phyloP scores from a whole-genome alignment of 1,284 basidiomycete species.

The Athelia psychrophila region DNA sequence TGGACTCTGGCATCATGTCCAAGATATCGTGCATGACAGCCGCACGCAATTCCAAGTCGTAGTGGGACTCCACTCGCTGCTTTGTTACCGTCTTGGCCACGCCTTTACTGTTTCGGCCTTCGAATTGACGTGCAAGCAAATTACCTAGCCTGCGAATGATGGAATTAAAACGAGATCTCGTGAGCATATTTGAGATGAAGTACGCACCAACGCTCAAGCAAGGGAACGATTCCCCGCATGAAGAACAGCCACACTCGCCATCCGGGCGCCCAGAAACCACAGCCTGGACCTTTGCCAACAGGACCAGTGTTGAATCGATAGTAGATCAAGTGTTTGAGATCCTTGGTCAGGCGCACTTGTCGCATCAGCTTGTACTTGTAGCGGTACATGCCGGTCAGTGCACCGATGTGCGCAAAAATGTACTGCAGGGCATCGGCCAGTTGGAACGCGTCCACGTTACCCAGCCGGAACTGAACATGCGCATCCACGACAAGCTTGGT shows the following conservation, averaged over 20 bases:
- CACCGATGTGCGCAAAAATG: constrained; percentile 96
- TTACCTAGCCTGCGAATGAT: constrained; percentile 78
- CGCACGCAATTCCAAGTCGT: constrained; percentile 95
- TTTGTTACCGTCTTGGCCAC: constrained; percentile 97
- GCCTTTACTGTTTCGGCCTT: constrained; percentile 96
- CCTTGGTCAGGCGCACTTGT: constrained; percentile 99
- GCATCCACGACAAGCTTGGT: constrained; percentile 99
- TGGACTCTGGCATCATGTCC: constrained; percentile 98
- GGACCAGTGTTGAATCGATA: constrained; percentile 99
- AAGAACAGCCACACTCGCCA: constrained; percentile 99
- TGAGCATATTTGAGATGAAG: not conserved
- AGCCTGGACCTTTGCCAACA: constrained; percentile 98
- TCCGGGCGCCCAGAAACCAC: constrained; percentile 99
- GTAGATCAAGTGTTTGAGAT: constrained; percentile 96
- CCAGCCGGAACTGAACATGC: constrained; percentile 97
- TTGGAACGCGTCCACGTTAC: constrained; percentile 99
- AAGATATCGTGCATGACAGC: constrained; percentile 99
- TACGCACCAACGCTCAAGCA: constrained; percentile 87
- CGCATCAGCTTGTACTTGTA: constrained; percentile 99
- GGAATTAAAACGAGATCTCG: not conserved
- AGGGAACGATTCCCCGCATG: constrained; percentile 97
- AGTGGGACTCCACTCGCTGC: constrained; percentile 98
- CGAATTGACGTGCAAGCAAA: constrained; percentile 96
- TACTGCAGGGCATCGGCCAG: constrained; percentile 98
- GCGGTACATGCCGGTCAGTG: constrained; percentile 98